Percentiles rank a stretch among this genome's conserved stretches.
phyloP scores from a whole-genome alignment of 768 basidiomycete species.

The Leucosporidium yakuticum region DNA sequence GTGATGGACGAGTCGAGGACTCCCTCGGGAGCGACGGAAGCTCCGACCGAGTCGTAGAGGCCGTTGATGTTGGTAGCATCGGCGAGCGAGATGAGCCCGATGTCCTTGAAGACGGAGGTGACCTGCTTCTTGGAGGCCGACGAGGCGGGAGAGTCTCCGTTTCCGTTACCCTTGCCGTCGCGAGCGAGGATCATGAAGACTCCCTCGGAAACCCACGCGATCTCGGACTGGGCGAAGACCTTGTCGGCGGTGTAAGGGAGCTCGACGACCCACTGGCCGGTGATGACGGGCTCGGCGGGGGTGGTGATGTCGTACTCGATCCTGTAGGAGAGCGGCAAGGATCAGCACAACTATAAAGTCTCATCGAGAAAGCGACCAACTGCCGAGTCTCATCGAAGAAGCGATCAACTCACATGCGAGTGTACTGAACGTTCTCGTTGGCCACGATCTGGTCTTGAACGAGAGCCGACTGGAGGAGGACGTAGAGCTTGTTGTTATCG shows the following conservation, averaged over 20 bases:
- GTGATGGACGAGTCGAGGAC: constrained; percentile 50
- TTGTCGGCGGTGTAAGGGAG: constrained; percentile 51
- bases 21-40: constrained; percentile 54
- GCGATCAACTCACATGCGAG: constrained; percentile 49
- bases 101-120: constrained; percentile 47
- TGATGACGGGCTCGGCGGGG: constrained; percentile 44
- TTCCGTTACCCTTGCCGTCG: constrained; percentile 54
- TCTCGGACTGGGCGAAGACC: constrained; percentile 54
- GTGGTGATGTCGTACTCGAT: constrained; percentile 52
- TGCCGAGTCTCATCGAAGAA: neutral
- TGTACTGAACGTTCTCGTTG: constrained; percentile 52
- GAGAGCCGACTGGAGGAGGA: constrained; percentile 58
- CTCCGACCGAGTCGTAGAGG: constrained; percentile 53
- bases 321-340: neutral
- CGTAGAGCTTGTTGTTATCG: constrained; percentile 53
- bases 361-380: too few relatives aligned
- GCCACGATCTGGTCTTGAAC: constrained; percentile 58
- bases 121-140: constrained; percentile 51
- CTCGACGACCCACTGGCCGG: constrained; percentile 43
- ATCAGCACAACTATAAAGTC: neutral
- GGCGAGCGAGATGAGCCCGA: constrained; percentile 56
- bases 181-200: constrained; percentile 59
- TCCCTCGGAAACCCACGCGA: constrained; percentile 53
- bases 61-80: constrained; percentile 59
- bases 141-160: constrained; percentile 52